Percentiles rank a stretch among this genome's conserved stretches.
These are phyloP conservation scores for Pichia sporocuriosa DNA, from an alignment of 805 yeast species.

Conservation along the genomic window DNA sequence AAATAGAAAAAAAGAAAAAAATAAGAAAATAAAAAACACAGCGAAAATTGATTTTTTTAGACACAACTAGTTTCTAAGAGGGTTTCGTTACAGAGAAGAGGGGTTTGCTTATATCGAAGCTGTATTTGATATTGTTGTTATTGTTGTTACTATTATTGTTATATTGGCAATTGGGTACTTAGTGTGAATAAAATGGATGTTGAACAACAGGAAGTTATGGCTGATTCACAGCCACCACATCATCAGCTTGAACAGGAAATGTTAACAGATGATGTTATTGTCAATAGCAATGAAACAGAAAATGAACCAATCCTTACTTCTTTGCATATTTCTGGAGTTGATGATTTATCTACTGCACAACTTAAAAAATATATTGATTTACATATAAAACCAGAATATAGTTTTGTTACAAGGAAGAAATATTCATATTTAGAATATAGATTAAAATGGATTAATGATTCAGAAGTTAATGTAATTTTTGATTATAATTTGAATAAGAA, in stretches of 20 bases:
- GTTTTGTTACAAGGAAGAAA: constrained; percentile 24
- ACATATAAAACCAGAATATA: constrained; percentile 32
- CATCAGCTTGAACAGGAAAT: neutral
- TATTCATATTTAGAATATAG: constrained; percentile 30
- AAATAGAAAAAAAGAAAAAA: neutral
- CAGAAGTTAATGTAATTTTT: constrained; percentile 50
- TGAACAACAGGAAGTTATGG: neutral
- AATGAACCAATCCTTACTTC: constrained; percentile 39
- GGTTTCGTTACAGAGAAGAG: too few relatives aligned
- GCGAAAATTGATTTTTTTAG: too few relatives aligned
- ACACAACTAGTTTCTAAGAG: too few relatives aligned
- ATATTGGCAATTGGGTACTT: neutral
- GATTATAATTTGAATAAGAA: constrained; percentile 14
- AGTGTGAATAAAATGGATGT: neutral
- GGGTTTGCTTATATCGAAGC: too few relatives aligned
- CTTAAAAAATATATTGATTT: constrained; percentile 49
- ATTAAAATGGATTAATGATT: constrained; percentile 64
- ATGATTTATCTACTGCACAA: constrained; percentile 53
- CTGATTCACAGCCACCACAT: neutral
- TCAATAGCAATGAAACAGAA: neutral
- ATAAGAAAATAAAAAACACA: too few relatives aligned
- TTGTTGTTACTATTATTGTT: too few relatives aligned
- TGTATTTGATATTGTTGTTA: too few relatives aligned
- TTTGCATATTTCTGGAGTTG: constrained; percentile 52
- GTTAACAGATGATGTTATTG: neutral